Conservation (phyloP, 2,329 filamentous ascomycete genomes). For the Fusarium solani-melongenae region DNA sequence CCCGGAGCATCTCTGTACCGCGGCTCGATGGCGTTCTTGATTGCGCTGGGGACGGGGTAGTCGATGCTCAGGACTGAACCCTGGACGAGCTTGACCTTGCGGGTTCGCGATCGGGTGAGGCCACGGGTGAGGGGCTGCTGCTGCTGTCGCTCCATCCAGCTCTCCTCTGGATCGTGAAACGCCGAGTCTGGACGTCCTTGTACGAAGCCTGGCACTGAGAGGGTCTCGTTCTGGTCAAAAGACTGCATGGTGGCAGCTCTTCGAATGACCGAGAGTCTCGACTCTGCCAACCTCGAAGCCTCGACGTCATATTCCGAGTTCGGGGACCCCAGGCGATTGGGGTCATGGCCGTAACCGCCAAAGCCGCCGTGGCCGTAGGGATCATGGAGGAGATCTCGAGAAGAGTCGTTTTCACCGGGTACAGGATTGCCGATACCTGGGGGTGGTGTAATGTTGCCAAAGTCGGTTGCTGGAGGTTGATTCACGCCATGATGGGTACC, state of each 20-base stretch:
- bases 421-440: slow-evolving; percentile 24
- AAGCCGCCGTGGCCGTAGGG: slow-evolving; percentile 28
- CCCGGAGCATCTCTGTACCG: slow-evolving; percentile 33
- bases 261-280: slow-evolving; percentile 28
- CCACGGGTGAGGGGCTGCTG: slow-evolving; percentile 14
- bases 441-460: slow-evolving; percentile 4
- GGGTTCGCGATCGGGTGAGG: slow-evolving; percentile 37
- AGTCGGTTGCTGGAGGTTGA: background rate
- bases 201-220: slow-evolving; percentile 28
- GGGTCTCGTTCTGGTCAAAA: slow-evolving; percentile 22
- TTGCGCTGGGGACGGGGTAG: slow-evolving; percentile 41
- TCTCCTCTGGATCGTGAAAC: slow-evolving; percentile 36
- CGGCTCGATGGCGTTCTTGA: slow-evolving; percentile 40
- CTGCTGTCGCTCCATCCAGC: slow-evolving; percentile 41
- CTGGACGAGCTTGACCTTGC: slow-evolving; percentile 41
- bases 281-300: slow-evolving; percentile 27
- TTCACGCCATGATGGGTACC: slow-evolving; percentile 1
- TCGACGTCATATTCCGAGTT: slow-evolving; percentile 32
- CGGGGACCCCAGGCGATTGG: slow-evolving; percentile 5
- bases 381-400: slow-evolving; percentile 28
- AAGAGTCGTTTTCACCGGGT: slow-evolving; percentile 31
- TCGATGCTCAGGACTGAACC: slow-evolving; percentile 42
- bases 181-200: slow-evolving; percentile 36
- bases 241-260: slow-evolving; percentile 29
- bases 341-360: slow-evolving; percentile 27